Conservation (phyloP, 257 asterid species). For the Solanum ossicruentum region DNA sequence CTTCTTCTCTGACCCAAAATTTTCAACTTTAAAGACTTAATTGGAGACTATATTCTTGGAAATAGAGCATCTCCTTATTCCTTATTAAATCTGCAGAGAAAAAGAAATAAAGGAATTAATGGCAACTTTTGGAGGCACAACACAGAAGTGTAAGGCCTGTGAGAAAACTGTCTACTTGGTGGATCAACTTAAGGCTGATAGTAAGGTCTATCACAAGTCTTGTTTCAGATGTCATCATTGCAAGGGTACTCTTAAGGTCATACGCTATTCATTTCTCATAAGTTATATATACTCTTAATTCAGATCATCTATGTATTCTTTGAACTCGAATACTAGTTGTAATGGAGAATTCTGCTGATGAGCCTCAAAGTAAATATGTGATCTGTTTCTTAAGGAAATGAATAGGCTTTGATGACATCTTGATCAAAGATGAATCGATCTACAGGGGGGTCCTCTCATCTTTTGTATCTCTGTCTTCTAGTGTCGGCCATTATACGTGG, state of each 20-base stretch:
- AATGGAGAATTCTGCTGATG: background rate
- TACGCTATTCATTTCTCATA: background rate
- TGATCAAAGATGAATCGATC: background rate
- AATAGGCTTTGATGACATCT: background rate
- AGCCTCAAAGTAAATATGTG: background rate
- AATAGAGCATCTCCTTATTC: background rate
- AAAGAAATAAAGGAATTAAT: background rate
- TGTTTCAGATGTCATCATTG: slow-evolving; percentile 27
- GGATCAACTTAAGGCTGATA: slow-evolving; percentile 24
- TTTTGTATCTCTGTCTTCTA: background rate
- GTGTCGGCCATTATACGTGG: background rate
- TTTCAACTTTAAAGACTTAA: background rate
- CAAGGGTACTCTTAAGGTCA: slow-evolving; percentile 26
- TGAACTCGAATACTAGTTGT: background rate
- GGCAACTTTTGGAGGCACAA: slow-evolving; percentile 24
- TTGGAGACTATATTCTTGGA: background rate
- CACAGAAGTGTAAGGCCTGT: slow-evolving; percentile 23
- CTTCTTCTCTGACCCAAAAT: background rate
- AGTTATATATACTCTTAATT: background rate
- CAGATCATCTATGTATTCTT: background rate
- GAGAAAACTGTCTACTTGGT: slow-evolving; percentile 23
- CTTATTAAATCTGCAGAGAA: background rate
- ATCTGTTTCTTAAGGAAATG: background rate
- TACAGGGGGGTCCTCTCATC: background rate
- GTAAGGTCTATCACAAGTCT: slow-evolving; percentile 16